Conservation (phyloP, 23 red algal species). For the Gracilaria caudata region DNA sequence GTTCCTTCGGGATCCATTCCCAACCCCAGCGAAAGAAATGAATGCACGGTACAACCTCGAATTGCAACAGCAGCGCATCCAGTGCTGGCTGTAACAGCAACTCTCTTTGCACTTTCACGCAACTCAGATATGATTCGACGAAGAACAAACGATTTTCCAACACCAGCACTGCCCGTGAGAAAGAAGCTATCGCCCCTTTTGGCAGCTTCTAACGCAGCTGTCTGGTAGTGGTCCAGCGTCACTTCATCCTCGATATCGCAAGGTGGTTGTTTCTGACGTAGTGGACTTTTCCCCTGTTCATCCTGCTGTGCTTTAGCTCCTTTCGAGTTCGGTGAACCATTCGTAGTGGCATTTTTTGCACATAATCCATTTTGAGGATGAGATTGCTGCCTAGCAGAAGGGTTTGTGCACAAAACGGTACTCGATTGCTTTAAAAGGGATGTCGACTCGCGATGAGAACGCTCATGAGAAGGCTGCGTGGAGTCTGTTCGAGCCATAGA, state of each 20-base stretch:
- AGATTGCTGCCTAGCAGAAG: background rate
- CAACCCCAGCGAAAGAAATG: constrained; percentile 24
- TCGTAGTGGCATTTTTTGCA: background rate
- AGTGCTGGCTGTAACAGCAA: constrained; percentile 69
- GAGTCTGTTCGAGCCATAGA: background rate
- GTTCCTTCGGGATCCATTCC: constrained; percentile 24
- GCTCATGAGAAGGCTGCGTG: background rate
- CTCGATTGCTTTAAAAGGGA: background rate
- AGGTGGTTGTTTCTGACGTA: background rate
- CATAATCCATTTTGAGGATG: background rate
- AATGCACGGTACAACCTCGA: constrained; percentile 56
- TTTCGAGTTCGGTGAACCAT: background rate
- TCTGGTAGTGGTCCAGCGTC: constrained; percentile 23
- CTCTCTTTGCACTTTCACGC: background rate
- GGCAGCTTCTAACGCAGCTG: constrained; percentile 38
- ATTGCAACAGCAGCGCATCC: constrained; percentile 66
- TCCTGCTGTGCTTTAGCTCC: background rate
- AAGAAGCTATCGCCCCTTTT: constrained; percentile 50
- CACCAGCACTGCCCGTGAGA: constrained; percentile 69
- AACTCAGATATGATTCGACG: constrained; percentile 39
- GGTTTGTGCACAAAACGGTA: background rate
- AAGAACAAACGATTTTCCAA: constrained; percentile 61
- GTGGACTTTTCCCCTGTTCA: background rate
- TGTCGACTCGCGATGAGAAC: background rate
- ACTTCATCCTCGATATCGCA: background rate